Percentiles rank a stretch among this genome's conserved stretches.
Evolutionary conservation across 345 rosid species (phyloP).

Genomic region (Luvunga scandens): DNA sequence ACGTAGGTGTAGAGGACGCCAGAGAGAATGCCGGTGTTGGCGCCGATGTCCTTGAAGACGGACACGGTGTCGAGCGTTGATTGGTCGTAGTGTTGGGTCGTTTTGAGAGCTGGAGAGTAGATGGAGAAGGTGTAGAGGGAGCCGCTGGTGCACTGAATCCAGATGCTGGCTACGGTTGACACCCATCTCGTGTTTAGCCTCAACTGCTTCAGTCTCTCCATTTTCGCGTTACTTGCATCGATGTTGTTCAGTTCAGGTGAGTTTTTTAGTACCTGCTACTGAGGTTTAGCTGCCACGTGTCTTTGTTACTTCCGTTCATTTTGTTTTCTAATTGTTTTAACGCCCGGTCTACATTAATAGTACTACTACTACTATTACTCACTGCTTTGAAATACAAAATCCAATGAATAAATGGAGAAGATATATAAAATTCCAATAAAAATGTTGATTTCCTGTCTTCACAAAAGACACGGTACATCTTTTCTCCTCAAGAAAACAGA

Average conservation of each 20-base stretch:
- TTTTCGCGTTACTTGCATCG: neutral
- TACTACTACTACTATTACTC: neutral
- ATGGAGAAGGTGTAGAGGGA: constrained; percentile 74
- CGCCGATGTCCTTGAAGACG: constrained; percentile 94
- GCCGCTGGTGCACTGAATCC: constrained; percentile 79
- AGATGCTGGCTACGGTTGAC: constrained; percentile 76
- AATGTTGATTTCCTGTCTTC: neutral
- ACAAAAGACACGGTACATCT: neutral
- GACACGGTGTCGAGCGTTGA: constrained; percentile 94
- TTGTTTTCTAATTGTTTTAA: no score
- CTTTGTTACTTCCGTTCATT: neutral
- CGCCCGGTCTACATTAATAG: no score
- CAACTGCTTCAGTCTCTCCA: constrained; percentile 11
- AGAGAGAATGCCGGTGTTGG: constrained; percentile 75
- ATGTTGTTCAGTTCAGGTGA: neutral
- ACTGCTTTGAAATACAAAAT: neutral
- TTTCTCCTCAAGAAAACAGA: neutral
- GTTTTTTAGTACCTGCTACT: neutral
- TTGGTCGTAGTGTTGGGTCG: constrained; percentile 76
- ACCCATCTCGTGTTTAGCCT: constrained; percentile 51
- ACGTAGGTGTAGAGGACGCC: constrained; percentile 70
- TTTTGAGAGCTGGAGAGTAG: constrained; percentile 73
- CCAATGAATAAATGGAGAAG: neutral
- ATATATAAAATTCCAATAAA: no score
- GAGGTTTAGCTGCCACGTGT: neutral